Evolutionary conservation across 768 basidiomycete species (phyloP), one percentile per base, ranked within the genome.

Genomic region (Glaciozyma antarctica): DNA sequence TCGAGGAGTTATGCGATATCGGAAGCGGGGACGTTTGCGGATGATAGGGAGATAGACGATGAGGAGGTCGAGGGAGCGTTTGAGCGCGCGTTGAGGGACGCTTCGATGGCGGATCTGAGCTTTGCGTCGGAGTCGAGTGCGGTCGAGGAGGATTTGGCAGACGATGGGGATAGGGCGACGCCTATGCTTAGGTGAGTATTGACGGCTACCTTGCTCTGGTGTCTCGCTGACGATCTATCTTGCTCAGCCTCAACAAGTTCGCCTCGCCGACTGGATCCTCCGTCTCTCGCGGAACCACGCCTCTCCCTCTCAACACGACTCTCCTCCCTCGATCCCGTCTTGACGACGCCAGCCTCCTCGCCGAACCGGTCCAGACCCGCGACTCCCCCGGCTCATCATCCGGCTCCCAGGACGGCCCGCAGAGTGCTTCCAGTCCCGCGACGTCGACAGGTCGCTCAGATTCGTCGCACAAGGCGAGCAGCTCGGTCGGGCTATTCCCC

Each of bases 51-150:
- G 44, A 44, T 59, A 10, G 58, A 58, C 1, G 32, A 62, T 16
- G 54, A 28, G 55, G 60, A 32, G 26, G 57, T 58, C 26, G 58
- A 59, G 22, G 58, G 47, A 7, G 58, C 45, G 58, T 59, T 59
- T 26, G 58, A 59, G 44, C 9, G 43, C 15, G 57, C 43, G 57
- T 28, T 58, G 43, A 47, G 19, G 41, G 24, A 30, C n/a, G 43
- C 38, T 9, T 17, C 49, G 24, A 51, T 15, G 10, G 49, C 7
- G 38, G 38, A 41, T 41, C 13, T 41, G 38, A 41, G 49, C 49
- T 24, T 24, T 15, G 26, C 57, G 8, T n/a, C 21, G 5, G 43
- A 28, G 21, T 22, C n/a, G 15, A 43, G 17, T n/a, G 57, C 44
- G 24, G 26, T 44, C 56, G 56, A 57, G 43, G 57, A 58, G 28